phyloP scores from a whole-genome alignment of 495 filamentous ascomycete species.

The Glarea lozoyensis region DNA sequence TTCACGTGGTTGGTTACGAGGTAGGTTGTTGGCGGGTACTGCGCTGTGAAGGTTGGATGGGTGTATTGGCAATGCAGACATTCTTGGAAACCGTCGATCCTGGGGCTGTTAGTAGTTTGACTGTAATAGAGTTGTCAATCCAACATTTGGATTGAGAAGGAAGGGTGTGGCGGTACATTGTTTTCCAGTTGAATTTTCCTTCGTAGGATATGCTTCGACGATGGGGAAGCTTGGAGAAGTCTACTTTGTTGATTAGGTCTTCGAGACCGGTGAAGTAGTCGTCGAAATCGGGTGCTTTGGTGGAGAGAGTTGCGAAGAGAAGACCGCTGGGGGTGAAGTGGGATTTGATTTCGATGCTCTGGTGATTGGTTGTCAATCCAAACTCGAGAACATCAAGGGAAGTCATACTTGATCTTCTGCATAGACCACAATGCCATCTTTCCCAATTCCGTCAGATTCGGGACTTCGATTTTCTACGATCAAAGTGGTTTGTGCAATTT shows the following conservation, averaged over 20 bases:
- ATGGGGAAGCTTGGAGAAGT: constrained; percentile 48
- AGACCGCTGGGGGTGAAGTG: constrained; percentile 47
- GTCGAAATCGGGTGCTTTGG: constrained; percentile 41
- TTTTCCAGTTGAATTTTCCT: constrained; percentile 56
- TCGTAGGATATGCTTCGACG: constrained; percentile 48
- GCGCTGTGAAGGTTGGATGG: constrained; percentile 49
- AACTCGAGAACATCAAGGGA: neutral
- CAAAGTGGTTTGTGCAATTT: constrained; percentile 44
- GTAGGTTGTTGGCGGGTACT: constrained; percentile 51
- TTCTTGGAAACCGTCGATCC: constrained; percentile 55
- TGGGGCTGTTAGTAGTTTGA: no score
- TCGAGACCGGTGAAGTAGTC: constrained; percentile 49
- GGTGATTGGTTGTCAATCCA: neutral
- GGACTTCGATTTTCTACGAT: constrained; percentile 31
- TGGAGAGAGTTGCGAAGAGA: constrained; percentile 43
- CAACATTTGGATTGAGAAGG: no score
- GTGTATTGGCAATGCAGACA: constrained; percentile 58
- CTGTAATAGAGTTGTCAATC: constrained; percentile 2
- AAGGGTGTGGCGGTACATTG: constrained; percentile 40
- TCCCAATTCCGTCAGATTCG: constrained; percentile 21
- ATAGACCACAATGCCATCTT: constrained; percentile 35
- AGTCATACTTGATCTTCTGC: constrained; percentile 19
- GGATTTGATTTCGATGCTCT: constrained; percentile 8
- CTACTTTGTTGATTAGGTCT: constrained; percentile 38
- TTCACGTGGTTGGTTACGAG: constrained; percentile 46